Conservation (phyloP, 148 eudicot genomes). For the Vaccinium corymbosum region DNA sequence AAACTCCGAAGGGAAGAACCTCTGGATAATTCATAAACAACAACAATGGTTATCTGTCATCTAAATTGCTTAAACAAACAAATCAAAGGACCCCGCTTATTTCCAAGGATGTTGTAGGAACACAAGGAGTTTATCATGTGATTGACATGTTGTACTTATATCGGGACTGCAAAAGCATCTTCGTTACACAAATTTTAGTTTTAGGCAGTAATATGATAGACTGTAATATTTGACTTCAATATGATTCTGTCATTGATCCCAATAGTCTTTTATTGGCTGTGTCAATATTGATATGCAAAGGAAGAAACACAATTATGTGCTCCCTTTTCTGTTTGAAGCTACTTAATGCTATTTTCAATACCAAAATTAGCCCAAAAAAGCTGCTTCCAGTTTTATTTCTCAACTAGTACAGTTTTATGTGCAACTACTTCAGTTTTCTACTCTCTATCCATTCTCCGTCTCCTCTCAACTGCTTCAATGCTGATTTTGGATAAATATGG, state of each 20-base stretch:
- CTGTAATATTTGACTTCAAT: neutral
- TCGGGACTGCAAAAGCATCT: neutral
- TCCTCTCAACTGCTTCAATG: neutral
- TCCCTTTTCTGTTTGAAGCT: neutral
- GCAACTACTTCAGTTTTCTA: neutral
- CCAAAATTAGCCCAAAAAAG: neutral
- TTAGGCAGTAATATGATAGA: neutral
- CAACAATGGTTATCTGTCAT: no score
- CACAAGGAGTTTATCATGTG: neutral
- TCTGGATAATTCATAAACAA: slow-evolving; percentile 24
- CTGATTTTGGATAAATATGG: neutral
- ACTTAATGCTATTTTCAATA: neutral
- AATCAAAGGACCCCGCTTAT: neutral
- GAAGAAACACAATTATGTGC: neutral
- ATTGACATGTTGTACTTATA: neutral
- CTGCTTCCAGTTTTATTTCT: neutral
- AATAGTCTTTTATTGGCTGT: no score
- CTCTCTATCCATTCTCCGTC: neutral
- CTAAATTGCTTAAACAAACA: neutral
- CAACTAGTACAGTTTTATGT: neutral
- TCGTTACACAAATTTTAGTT: neutral
- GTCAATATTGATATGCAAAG: neutral
- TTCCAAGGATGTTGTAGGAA: neutral
- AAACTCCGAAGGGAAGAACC: slow-evolving; percentile 62
- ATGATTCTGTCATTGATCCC: no score